Base-by-base conservation (phyloP, 768 basidiomycete genomes). In the Hirschioporus abietinus region DNA sequence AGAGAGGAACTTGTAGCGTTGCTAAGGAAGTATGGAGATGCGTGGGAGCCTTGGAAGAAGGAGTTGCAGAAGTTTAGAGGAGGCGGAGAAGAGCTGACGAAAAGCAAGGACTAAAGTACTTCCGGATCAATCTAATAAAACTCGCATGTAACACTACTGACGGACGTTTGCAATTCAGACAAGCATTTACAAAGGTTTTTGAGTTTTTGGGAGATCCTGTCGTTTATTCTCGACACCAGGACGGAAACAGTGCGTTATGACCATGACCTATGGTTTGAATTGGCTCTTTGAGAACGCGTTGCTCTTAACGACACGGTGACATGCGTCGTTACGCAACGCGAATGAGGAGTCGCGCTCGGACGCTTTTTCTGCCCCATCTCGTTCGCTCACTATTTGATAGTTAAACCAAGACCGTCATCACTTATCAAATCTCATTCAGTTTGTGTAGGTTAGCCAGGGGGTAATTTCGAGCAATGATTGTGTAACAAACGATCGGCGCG, bases 41-140 rank as follows among this genome's bases (percentile, higher is more conserved):
- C 80, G 1, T 95, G 90, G 90, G 91, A 91, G 71, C 93, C 92
- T 9, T 98, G 94, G 93, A 82, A 80, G 74, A 83, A 81, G 35
- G 95, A 96, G 76, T 78, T 94, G 63, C 83, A 82, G 66, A 91
- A 87, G 76, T 92, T 92, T 74, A 88, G 83, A 76, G 86, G 89
- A 68, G 83, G 83, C 64, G 93, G 92, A 3, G 79, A 87, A 76
- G 88, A 88, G 70, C 73, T 91, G 23, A 66, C 69, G 10, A 61
- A 61, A 34, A 61, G 17, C 23, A 61, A 61, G 10, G 60, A 24
- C 23, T 25, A 15, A 61, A 61, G 24, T 34, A 61, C 15, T 61
- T 61, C 25, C 23, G 23, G 12, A 61, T 8, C 23, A 61, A 25
- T 61, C 23, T 23, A 18, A 25, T 20, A 52, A 36, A 52, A 52